Evolutionary conservation across 73 alveolate species (phyloP), one percentile per base, ranked within the genome.

Genomic region (Paramecium sonneborni): DNA sequence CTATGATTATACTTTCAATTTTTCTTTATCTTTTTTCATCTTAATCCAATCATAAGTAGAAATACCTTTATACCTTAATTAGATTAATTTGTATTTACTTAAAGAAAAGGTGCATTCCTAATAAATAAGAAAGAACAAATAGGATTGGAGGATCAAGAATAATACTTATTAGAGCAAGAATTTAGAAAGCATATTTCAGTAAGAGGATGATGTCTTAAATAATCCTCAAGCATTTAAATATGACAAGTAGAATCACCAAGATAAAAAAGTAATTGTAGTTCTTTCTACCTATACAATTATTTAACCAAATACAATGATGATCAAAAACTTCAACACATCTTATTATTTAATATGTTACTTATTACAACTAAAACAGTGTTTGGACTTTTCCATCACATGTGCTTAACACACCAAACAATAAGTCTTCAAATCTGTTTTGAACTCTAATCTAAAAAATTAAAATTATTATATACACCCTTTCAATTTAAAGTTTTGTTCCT

Each of bases 241-340:
- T 10, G n/a, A 79, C 46, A 24, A 79, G 74, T 1, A 39, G 15
- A n/a, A 46, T 21, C 21, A 79, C 90, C 12, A 57, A 38, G 5
- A 32, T 34, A 48, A 84, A 44, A 39, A 92, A 92, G 28, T 41
- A 84, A 5, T 32, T 86, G 46, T 92, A 92, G 85, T 92, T 92
- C 48, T 84, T 85, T 24, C 69, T 56, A 18, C 94, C 93, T 23
- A 92, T 39, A 21, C 95, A 92, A 37, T 85, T 92, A 41, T 88
- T 88, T 6, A 92, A 57, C 95, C 95, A 92, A 26, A 86, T 52
- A 32, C 95, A 92, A 57, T 92, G 95, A 58, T 92, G 95, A 85
- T 92, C 95, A 85, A 92, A 92, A 5, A 52, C 37, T 68, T 46
- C 82, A 26, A 85, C 58, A 37, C 95, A 92, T 43, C 92, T 92